Evolutionary conservation across 768 basidiomycete species (phyloP).

Genomic region (Punctularia strigosozonata): DNA sequence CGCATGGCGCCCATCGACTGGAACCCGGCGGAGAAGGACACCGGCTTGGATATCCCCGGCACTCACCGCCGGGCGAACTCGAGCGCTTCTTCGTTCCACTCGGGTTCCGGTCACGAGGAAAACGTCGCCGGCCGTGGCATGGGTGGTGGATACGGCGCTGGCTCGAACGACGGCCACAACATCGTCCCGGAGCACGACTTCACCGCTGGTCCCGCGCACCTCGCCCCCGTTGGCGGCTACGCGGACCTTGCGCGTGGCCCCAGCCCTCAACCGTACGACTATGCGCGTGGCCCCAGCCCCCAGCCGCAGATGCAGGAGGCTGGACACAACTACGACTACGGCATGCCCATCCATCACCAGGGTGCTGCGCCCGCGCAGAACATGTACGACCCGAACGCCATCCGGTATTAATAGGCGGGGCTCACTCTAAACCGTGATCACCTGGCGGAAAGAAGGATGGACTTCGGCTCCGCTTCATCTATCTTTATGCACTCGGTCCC

Average conservation of each 20-base stretch:
- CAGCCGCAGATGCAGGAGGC: constrained; percentile 54
- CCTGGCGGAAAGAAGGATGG: too few relatives aligned
- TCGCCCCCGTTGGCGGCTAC: constrained; percentile 68
- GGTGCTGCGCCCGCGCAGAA: constrained; percentile 24
- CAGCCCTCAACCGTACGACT: constrained; percentile 59
- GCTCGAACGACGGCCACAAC: constrained; percentile 20
- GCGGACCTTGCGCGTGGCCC: constrained; percentile 69
- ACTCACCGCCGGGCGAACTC: constrained; percentile 43
- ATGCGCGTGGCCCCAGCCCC: constrained; percentile 64
- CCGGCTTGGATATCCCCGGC: constrained; percentile 31
- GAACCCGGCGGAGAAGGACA: constrained; percentile 52
- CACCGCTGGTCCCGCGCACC: constrained; percentile 43
- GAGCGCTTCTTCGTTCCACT: constrained; percentile 61
- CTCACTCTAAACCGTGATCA: too few relatives aligned
- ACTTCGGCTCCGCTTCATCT: too few relatives aligned
- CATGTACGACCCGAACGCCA: too few relatives aligned
- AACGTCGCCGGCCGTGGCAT: constrained; percentile 21
- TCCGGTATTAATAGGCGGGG: too few relatives aligned
- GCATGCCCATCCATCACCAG: constrained; percentile 54
- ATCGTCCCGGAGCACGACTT: constrained; percentile 64
- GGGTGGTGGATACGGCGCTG: constrained; percentile 15
- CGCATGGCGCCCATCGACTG: constrained; percentile 85
- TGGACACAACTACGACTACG: constrained; percentile 34
- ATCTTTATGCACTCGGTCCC: too few relatives aligned
- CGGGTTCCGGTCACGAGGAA: constrained; percentile 25